Conservation (phyloP, 2,329 filamentous ascomycete species). For the Exophiala alcalophila region DNA sequence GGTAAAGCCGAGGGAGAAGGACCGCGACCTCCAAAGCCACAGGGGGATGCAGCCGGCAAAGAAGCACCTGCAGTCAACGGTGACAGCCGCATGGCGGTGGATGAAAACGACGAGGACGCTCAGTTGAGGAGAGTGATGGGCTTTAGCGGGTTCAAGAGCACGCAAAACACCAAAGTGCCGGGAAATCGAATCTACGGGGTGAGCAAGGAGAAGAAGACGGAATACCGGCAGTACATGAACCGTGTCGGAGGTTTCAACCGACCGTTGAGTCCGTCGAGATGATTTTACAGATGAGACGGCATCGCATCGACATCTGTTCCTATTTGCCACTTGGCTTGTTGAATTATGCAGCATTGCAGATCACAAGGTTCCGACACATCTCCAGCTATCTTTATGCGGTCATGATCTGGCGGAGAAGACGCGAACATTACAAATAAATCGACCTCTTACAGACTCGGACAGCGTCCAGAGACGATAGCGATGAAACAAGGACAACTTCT, state of each 20-base stretch:
- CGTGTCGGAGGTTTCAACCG: constrained; percentile 51
- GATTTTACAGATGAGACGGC: constrained; percentile 19
- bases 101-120: constrained; percentile 58
- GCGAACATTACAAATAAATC: too few species aligned
- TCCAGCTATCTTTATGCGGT: too few species aligned
- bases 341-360: too few species aligned
- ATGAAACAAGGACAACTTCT: too few species aligned
- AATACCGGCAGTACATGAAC: constrained; percentile 94
- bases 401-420: too few species aligned
- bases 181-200: constrained; percentile 84
- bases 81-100: constrained; percentile 41
- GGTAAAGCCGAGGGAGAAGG: constrained; percentile 35
- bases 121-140: constrained; percentile 87
- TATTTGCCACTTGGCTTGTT: too few species aligned
- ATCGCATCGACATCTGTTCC: too few species aligned
- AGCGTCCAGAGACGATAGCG: too few species aligned
- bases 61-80: constrained; percentile 27
- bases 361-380: too few species aligned
- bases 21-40: constrained; percentile 31
- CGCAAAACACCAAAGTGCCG: constrained; percentile 81
- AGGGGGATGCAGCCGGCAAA: constrained; percentile 24
- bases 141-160: constrained; percentile 79
- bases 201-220: constrained; percentile 86
- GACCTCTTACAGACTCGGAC: too few species aligned
- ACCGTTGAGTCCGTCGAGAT: constrained; percentile 47